Base-by-base conservation (phyloP, 192 early-diverging fungal species). In the Coemansia sp. region DNA sequence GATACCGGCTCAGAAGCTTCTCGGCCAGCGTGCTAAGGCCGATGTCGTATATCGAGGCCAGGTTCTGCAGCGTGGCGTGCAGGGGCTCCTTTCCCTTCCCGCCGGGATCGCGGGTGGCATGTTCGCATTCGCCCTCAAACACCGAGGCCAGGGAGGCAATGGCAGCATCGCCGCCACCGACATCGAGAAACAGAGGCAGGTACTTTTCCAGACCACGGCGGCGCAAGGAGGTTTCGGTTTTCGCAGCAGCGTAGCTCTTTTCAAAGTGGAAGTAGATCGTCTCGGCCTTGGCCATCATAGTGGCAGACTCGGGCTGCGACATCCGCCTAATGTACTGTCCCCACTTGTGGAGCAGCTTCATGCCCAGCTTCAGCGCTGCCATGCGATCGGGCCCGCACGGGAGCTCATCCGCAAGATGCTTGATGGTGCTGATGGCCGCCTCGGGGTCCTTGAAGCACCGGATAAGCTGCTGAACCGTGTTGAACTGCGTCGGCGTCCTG, bases 371-470 rank as follows among this genome's bases (percentile, higher is more conserved):
- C 58, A 90, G 86, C 3, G 87, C 87, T 3, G 76, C 70, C 21
- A 91, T 75, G n/a, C 86, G 81, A 53, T 92, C 89, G 8, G 79
- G 79, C 8, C 89, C 90, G 48, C 77, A 77, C 0, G 89, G 83
- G 61, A 89, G 82, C 23, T 73, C 71, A 54, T 85, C 86, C 1
- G 86, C 90, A 5, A 87, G 69, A 16, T 82, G 83, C 53, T 86
- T 74, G 45, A 83, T 73, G 19, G 80, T 84, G 63, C 84, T 79
- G 54, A 90, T 75, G 0, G 86, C 84, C 7, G 69, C 68, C 40
- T 86, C 76, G 13, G 76, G 68, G 44, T 87, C 84, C 56, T 71
- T 80, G 59, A 89, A 82, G 61, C 84, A 77, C 1, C 66, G 63
- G n/a, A 92, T 65, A 58, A 87, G 77, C 8, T 71, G 77, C 69